Base-by-base conservation (phyloP, 1,284 basidiomycete species). In the Trametes hirsuta region DNA sequence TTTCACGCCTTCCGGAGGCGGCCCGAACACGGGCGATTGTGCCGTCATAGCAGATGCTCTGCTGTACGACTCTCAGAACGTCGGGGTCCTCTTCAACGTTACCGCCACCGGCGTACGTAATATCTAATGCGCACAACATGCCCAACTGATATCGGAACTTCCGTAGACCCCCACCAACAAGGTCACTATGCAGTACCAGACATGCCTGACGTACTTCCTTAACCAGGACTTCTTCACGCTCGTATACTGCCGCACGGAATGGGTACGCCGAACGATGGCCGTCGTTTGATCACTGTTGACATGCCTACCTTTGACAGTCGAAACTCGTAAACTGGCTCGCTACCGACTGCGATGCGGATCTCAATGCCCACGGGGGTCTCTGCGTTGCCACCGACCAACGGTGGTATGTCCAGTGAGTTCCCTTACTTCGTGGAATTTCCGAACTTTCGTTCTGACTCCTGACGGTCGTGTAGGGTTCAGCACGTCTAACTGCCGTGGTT, bases 291-390 rank as follows among this genome's bases (percentile, higher is more conserved):
- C 53, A 3, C 30, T 22, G 4, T 21, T 30, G 35, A 30, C 34
- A 4, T 21, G 14, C 5, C 30, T 30, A 12, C 15, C 14, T 12
- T 4, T 6, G 10, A 11, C 39, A 55, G 63, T 55, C 59, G 8
- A 54, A 55, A 30, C 67, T 79, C 47, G 66, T 81, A 25, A 73
- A 79, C 59, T 78, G 71, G 47, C 70, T 81, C 25, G 77, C 81
- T 0, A 72, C 70, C 21, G 79, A 79, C 65, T 82, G 80, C 63
- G 79, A 80, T 63, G 71, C 79, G 0, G 69, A 75, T 3, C 76
- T 81, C 72, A 82, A 81, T 59, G 79, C 80, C 4, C 79, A 81
- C 59, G 81, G 81, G 6, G 81, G 81, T 1, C 71, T 77, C 50
- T 82, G 81, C 62, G 77, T 81, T 25, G 77, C 80, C 10, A 69